These are phyloP conservation scores for Gossypium davidsonii DNA, from an alignment of 441 rosid species.

Conservation along the genomic window DNA sequence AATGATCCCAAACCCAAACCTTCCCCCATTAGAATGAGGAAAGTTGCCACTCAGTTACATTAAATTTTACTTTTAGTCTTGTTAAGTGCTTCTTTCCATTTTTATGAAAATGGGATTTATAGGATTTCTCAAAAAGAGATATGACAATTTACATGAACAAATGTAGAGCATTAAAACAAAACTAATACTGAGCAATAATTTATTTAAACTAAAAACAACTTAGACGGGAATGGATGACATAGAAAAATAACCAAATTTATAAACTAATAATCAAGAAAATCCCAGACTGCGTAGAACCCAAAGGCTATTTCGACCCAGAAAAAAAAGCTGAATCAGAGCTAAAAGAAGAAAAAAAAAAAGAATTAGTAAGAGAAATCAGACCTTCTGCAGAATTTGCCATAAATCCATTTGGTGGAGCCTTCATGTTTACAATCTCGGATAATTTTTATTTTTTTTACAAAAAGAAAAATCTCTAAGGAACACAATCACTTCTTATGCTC, in stretches of 20 bases:
- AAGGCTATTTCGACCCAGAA: background rate
- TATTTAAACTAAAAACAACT: background rate
- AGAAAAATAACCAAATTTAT: constrained; percentile 25
- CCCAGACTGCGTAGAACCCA: background rate
- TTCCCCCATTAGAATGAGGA: background rate
- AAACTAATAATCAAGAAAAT: constrained; percentile 20
- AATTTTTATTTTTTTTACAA: background rate
- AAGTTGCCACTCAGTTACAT: background rate
- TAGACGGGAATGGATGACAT: background rate
- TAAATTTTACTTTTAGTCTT: background rate
- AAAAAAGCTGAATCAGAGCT: background rate
- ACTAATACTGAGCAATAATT: background rate
- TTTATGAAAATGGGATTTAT: background rate
- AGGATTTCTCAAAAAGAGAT: constrained; percentile 6
- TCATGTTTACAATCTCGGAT: constrained; percentile 46
- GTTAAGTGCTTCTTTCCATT: constrained; percentile 4
- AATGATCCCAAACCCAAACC: background rate
- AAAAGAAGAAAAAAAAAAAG: constrained; percentile 14
- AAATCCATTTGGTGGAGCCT: constrained; percentile 80
- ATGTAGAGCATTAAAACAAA: background rate
- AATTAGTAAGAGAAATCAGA: constrained; percentile 20
- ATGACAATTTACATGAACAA: background rate
- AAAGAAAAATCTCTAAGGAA: constrained; percentile 14
- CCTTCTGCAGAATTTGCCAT: constrained; percentile 70
- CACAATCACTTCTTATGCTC: constrained; percentile 30